Evolutionary conservation across 1,284 basidiomycete species (phyloP).

Genomic region (Sphagnurus paluster): DNA sequence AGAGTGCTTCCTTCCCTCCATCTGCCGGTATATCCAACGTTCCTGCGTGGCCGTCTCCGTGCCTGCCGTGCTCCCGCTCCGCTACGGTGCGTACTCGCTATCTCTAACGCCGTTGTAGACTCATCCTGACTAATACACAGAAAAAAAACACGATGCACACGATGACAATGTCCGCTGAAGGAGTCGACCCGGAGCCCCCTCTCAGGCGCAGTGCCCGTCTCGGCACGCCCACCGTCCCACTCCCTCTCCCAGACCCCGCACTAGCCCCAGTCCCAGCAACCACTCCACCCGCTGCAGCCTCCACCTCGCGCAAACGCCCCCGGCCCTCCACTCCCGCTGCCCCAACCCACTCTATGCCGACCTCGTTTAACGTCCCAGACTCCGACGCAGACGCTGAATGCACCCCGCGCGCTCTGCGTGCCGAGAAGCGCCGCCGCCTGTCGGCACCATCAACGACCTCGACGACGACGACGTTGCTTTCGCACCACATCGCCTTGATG

Average conservation of each 20-base stretch:
- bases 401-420: conserved; percentile 6
- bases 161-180: no score
- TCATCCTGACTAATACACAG: no score
- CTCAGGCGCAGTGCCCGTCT: conserved; percentile 3
- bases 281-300: not conserved
- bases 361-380: not conserved
- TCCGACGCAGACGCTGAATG: not conserved
- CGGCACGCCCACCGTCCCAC: not conserved
- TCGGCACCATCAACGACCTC: not conserved
- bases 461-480: not conserved
- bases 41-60: no score
- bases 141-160: no score
- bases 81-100: no score
- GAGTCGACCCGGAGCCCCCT: not conserved
- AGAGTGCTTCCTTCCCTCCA: no score
- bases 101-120: no score
- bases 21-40: no score
- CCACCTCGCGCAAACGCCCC: conserved; percentile 1
- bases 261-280: not conserved
- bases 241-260: not conserved
- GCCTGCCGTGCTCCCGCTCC: no score
- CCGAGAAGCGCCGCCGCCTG: conserved; percentile 6
- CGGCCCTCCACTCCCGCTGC: not conserved
- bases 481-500: not conserved
- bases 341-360: not conserved